These are phyloP conservation scores for Colletotrichum orbiculare DNA, from an alignment of 2,329 filamentous ascomycete genomes.

Conservation along the genomic window DNA sequence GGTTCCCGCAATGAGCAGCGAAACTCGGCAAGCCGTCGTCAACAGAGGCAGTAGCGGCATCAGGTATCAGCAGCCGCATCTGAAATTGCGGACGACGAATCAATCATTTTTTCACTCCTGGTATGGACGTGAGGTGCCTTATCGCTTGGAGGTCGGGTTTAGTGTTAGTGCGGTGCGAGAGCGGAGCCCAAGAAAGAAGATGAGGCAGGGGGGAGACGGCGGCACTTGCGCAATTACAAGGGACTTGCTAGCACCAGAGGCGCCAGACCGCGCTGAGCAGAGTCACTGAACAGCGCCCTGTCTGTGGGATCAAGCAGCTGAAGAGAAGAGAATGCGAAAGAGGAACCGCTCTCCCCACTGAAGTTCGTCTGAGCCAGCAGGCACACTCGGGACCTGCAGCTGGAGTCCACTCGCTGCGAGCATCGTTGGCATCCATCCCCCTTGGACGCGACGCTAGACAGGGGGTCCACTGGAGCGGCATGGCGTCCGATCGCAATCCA, in stretches of 20 bases:
- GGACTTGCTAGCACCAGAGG: slow-evolving; percentile 1
- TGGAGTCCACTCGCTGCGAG: too few relatives aligned
- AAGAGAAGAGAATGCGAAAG: slow-evolving; percentile 6
- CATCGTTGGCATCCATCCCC: too few relatives aligned
- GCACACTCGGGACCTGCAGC: neutral
- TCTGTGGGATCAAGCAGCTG: neutral
- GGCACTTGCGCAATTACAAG: slow-evolving; percentile 25
- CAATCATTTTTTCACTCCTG: too few relatives aligned
- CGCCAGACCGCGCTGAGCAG: neutral
- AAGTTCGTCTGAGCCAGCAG: slow-evolving; percentile 31
- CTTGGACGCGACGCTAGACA: neutral
- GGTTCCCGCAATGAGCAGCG: too few relatives aligned
- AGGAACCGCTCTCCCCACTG: slow-evolving; percentile 19
- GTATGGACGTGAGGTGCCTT: too few relatives aligned
- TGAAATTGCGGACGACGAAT: too few relatives aligned
- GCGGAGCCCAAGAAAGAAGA: neutral
- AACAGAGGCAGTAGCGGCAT: too few relatives aligned
- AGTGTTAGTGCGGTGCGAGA: too few relatives aligned
- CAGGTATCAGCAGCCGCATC: too few relatives aligned
- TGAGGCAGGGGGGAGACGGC: neutral
- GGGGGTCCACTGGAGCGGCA: slow-evolving; percentile 25
- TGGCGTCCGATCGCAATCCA: slow-evolving; percentile 34
- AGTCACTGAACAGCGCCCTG: neutral
- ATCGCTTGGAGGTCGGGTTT: too few relatives aligned
- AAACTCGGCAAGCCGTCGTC: too few relatives aligned